Conservation (phyloP, 2,329 filamentous ascomycete species). For the Fusarium chlamydosporum region DNA sequence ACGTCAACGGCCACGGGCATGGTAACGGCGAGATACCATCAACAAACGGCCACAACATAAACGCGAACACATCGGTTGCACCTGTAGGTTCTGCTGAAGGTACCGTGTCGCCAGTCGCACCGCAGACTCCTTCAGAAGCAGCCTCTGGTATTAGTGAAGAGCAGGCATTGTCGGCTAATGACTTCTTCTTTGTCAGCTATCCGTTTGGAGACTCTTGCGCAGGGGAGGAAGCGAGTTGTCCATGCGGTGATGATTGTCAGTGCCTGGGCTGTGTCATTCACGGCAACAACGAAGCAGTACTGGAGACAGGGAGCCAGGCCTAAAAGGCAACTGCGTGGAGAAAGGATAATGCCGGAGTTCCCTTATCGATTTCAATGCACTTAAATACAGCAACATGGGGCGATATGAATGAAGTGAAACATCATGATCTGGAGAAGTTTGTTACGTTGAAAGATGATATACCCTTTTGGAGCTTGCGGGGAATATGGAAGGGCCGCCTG, state of each 20-base stretch:
- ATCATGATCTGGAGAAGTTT: background rate
- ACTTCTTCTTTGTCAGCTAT: conserved; percentile 73
- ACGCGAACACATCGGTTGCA: conserved; percentile 35
- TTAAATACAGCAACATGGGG: background rate
- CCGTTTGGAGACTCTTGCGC: conserved; percentile 64
- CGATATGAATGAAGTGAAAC: background rate
- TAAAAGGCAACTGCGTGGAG: conserved; percentile 4
- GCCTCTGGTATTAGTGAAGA: conserved; percentile 64
- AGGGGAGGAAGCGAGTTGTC: conserved; percentile 66
- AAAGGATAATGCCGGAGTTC: background rate
- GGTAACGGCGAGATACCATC: conserved; percentile 37
- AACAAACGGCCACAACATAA: conserved; percentile 34
- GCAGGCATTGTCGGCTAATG: conserved; percentile 64
- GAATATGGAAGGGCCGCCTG: conserved; percentile 8
- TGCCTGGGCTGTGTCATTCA: conserved; percentile 72
- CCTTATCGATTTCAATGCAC: background rate
- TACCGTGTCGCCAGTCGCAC: conserved; percentile 57
- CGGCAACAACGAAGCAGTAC: conserved; percentile 49
- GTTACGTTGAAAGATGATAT: conserved; percentile 33
- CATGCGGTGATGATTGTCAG: conserved; percentile 71
- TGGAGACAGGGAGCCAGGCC: conserved; percentile 19
- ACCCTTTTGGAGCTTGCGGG: conserved; percentile 28
- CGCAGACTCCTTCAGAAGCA: conserved; percentile 64
- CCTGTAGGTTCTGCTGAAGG: conserved; percentile 46
- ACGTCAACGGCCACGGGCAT: conserved; percentile 46